phyloP scores from a whole-genome alignment of 345 rosid species.

The Corymbia maculata region DNA sequence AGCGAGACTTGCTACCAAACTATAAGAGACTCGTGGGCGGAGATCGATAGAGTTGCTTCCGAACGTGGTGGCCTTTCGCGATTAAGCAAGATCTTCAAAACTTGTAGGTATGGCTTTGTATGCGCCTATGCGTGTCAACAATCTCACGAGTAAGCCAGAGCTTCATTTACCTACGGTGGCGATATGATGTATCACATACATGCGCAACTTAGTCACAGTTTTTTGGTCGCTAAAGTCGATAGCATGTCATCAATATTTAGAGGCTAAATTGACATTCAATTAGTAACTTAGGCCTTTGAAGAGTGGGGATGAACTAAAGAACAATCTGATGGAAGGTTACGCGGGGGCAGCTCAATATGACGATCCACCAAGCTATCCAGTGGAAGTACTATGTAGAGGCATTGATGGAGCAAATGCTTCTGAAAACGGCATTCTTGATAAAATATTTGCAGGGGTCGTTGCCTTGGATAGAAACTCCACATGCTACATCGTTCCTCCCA shows the following conservation, averaged over 20 bases:
- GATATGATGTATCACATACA: neutral
- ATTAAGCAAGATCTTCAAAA: constrained; percentile 51
- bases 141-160: neutral
- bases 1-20: constrained; percentile 51
- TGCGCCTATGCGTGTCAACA: neutral
- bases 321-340: neutral
- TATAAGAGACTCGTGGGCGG: constrained; percentile 52
- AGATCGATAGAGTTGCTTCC: constrained; percentile 50
- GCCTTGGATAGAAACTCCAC: neutral
- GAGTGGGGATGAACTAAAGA: constrained; percentile 11
- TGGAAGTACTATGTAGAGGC: constrained; percentile 25
- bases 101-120: constrained; percentile 33
- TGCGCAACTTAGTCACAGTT: fast-evolving
- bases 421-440: constrained; percentile 5
- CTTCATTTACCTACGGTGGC: neutral
- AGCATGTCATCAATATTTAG: neutral
- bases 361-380: constrained; percentile 6
- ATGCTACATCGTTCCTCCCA: constrained; percentile 6
- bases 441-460: constrained; percentile 18
- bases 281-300: constrained; percentile 12
- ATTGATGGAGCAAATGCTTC: constrained; percentile 8
- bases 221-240: neutral
- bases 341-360: constrained; percentile 35
- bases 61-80: constrained; percentile 29
- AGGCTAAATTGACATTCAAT: neutral